These are phyloP conservation scores for Catharanthus roseus DNA, from an alignment of 257 asterid species.

Conservation along the genomic window DNA sequence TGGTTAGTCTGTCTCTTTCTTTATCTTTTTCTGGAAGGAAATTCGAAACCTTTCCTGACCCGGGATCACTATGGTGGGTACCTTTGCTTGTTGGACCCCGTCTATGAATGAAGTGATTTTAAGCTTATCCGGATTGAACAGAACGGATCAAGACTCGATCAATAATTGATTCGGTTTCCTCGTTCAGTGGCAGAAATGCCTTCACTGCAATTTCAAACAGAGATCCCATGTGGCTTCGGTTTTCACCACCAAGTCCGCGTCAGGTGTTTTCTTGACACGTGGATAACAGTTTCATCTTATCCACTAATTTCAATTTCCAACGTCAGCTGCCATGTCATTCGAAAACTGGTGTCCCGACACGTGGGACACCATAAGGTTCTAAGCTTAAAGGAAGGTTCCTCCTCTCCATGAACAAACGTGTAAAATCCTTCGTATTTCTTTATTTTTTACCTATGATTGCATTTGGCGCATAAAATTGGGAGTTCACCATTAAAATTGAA, in stretches of 20 bases:
- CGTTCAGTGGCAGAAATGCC: conserved; percentile 29
- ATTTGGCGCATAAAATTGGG: too few relatives aligned
- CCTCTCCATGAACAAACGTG: neutral
- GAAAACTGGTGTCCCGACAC: conserved; percentile 12
- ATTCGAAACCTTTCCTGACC: too few relatives aligned
- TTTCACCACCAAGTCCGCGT: conserved; percentile 45
- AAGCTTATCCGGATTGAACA: conserved; percentile 43
- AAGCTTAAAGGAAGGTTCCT: too few relatives aligned
- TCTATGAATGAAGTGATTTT: conserved; percentile 19
- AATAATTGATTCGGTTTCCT: conserved; percentile 45
- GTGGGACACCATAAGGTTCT: conserved; percentile 3
- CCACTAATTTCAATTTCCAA: conserved; percentile 15
- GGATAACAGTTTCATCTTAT: conserved; percentile 18
- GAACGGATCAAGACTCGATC: conserved; percentile 3
- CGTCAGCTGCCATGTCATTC: conserved; percentile 12
- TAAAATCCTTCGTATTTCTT: too few relatives aligned
- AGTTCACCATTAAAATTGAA: too few relatives aligned
- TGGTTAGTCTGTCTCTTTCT: too few relatives aligned
- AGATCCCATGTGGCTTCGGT: conserved; percentile 34
- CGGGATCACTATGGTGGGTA: too few relatives aligned
- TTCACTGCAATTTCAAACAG: neutral
- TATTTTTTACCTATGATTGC: too few relatives aligned
- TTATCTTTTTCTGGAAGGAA: too few relatives aligned
- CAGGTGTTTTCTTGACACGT: conserved; percentile 7
- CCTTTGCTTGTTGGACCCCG: too few relatives aligned